phyloP scores from a whole-genome alignment of 148 eudicot species.

The Vaccinium corymbosum region DNA sequence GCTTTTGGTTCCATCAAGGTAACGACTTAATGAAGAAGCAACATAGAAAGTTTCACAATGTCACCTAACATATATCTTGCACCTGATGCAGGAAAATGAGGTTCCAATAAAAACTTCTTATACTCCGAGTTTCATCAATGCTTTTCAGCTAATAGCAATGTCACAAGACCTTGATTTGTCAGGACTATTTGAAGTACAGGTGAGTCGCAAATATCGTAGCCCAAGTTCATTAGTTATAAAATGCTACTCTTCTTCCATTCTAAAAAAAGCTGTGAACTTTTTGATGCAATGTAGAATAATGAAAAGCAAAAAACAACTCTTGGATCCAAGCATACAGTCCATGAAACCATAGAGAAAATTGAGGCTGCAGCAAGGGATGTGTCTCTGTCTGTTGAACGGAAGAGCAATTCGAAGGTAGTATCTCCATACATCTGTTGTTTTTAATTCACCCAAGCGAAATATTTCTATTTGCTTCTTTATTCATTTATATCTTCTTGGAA shows the following conservation, averaged over 20 bases:
- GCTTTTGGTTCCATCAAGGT: conserved; percentile 34
- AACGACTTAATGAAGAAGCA: not conserved
- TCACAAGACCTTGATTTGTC: conserved; percentile 52
- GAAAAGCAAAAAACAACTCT: conserved; percentile 42
- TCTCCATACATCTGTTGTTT: not conserved
- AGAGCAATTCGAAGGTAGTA: conserved; percentile 41
- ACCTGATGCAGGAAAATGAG: conserved; percentile 31
- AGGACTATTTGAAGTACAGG: conserved; percentile 49
- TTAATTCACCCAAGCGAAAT: not conserved
- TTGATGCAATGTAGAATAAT: conserved; percentile 25
- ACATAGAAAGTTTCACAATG: not conserved
- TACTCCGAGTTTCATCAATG: conserved; percentile 44
- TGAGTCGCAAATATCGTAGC: conserved; percentile 13
- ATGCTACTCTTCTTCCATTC: not conserved
- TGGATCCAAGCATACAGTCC: conserved; percentile 43
- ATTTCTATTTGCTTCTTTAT: not conserved
- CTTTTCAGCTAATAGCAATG: conserved; percentile 56
- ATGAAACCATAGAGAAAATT: conserved; percentile 48
- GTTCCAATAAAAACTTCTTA: conserved; percentile 14
- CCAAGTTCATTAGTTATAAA: not conserved
- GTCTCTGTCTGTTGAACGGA: conserved; percentile 41
- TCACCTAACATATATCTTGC: not conserved
- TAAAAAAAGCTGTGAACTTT: not conserved
- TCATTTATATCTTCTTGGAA: not conserved
- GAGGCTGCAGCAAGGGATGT: conserved; percentile 52